Evolutionary conservation across 1,139 yeast species (phyloP), one percentile per base, ranked within the genome.

Genomic region (Blastobotrys arbuscula): DNA sequence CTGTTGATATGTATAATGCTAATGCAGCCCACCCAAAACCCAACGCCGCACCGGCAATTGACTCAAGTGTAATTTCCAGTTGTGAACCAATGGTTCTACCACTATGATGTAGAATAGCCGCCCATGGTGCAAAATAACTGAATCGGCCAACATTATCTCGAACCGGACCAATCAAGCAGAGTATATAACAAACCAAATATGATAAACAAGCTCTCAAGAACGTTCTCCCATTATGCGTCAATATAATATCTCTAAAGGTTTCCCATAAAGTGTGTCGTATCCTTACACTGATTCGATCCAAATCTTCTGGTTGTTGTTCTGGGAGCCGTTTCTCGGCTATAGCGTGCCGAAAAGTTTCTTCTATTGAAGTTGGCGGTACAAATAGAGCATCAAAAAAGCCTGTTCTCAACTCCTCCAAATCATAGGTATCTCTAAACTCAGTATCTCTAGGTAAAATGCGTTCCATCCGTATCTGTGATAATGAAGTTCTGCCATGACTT

Each of bases 351-450:
- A 21, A 45, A 2, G 46, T 39, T 15, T 44, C 53, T 47, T 59
- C 57, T 13, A 59, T 50, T 16, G 49, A 51, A 0, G 56, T 53
- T 16, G 67, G 70, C 21, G 70, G 70, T n/a, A 67, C 62, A 52
- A 66, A 75, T 1, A 69, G 62, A 0, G 78, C 73, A 53, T 75
- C 78, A 52, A 75, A 75, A 54, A 71, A 74, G 2, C 78, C 78
- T 47, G 72, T 72, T 52, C 79, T 61, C 21, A 72, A 55, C 53
- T 75, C 79, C 47, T 72, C 73, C 16, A 74, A 48, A 1, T 66
- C 70, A 51, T 63, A 71, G 34, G 38, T 43, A 31, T 44, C 47
- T 3, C 48, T 24, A 19, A 28, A 23, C 26, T 42, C 43, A 13
- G 23, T 26, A 12, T 40, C 45, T 9, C 38, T 31, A 20, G 42